Evolutionary conservation across 1,284 basidiomycete genomes (phyloP).

Genomic region (Melampsora abietis-canadensis): DNA sequence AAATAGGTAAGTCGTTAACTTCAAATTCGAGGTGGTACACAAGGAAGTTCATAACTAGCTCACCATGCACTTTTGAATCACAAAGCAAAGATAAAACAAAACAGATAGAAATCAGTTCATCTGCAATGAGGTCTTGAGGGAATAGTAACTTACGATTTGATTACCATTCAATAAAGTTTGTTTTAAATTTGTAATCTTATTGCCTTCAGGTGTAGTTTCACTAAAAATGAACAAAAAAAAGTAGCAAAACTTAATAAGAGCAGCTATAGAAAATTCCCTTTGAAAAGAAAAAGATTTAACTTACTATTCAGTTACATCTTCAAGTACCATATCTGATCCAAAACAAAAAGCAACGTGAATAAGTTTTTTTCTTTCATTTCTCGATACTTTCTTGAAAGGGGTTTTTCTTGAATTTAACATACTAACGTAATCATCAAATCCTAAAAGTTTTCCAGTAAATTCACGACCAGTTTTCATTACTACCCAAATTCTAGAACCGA

Average conservation of each 20-base stretch:
- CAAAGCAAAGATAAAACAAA: neutral
- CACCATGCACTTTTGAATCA: constrained; percentile 39
- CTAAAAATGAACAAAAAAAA: constrained; percentile 40
- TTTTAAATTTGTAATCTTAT: constrained; percentile 51
- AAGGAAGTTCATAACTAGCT: neutral
- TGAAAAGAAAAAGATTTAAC: constrained; percentile 33
- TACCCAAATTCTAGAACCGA: constrained; percentile 54
- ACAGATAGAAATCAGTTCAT: neutral
- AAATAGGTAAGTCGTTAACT: neutral
- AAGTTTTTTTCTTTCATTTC: neutral
- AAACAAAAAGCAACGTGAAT: neutral
- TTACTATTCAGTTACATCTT: constrained; percentile 54
- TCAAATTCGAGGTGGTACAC: neutral
- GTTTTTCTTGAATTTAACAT: constrained; percentile 46
- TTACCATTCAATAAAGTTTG: constrained; percentile 54
- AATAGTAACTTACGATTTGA: constrained; percentile 48
- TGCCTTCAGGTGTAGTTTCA: constrained; percentile 49
- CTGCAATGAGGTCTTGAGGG: neutral
- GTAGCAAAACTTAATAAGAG: neutral
- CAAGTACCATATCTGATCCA: constrained; percentile 53
- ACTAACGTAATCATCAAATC: constrained; percentile 55
- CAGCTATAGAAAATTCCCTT: no score
- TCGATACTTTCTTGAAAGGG: neutral
- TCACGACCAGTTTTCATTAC: constrained; percentile 54
- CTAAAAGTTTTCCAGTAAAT: constrained; percentile 53